A percentile compares a stretch with the other conserved stretches of the same genome.
Evolutionary conservation across 2,329 filamentous ascomycete genomes (phyloP).

Genomic region (Venturiaceae sp.): DNA sequence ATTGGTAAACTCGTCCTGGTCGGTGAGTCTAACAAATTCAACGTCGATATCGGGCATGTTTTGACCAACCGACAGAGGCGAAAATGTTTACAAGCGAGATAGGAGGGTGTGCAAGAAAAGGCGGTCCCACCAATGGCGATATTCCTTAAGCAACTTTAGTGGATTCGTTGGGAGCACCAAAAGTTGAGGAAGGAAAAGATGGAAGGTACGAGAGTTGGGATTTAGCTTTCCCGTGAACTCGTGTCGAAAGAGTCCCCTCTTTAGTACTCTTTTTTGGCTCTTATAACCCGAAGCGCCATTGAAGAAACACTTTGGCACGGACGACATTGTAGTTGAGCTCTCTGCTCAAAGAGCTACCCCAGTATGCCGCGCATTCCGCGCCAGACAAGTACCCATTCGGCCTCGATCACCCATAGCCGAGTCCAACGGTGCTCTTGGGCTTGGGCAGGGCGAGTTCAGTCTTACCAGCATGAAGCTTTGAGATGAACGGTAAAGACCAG

Average conservation of each 20-base stretch:
- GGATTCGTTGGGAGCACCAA: not conserved
- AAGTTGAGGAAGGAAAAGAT: not conserved
- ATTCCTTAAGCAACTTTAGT: not conserved
- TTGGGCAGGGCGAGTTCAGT: not conserved
- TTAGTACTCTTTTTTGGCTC: not conserved
- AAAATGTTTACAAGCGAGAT: not conserved
- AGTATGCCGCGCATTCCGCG: not conserved
- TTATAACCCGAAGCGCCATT: not conserved
- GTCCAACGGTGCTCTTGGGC: not conserved
- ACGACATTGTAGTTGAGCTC: not conserved
- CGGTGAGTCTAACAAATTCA: constrained; percentile 13
- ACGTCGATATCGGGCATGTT: constrained; percentile 18
- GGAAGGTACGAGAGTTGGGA: not conserved
- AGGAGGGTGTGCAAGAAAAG: not conserved
- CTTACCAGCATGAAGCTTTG: constrained; percentile 12
- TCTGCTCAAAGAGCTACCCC: not conserved
- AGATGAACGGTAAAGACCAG: constrained; percentile 15
- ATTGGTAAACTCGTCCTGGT: constrained; percentile 14
- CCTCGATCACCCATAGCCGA: not conserved
- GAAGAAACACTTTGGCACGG: not conserved
- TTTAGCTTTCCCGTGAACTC: not conserved
- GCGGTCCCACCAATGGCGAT: not conserved
- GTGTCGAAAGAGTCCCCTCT: not conserved
- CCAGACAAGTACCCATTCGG: not conserved
- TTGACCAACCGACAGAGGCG: not conserved